Percentiles rank a stretch among this genome's conserved stretches.
These are phyloP conservation scores for Podospora australis DNA, from an alignment of 495 filamentous ascomycete species.

Conservation along the genomic window DNA sequence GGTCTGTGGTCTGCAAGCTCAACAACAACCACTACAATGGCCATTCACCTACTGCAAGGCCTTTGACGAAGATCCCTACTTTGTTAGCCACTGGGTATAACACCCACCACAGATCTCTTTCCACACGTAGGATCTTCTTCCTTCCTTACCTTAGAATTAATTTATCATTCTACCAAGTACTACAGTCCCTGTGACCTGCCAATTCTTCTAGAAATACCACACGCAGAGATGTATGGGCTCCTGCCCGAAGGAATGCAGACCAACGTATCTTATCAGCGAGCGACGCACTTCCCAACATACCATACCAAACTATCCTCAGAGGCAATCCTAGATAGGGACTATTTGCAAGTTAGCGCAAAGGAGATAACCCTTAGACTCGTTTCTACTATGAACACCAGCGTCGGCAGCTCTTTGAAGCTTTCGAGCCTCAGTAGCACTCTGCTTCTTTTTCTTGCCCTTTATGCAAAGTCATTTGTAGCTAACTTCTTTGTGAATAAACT, in stretches of 20 bases:
- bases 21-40: no score
- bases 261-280: not conserved
- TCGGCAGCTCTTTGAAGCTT: slow-evolving; percentile 8
- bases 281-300: no score
- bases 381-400: slow-evolving; percentile 2
- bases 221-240: not conserved
- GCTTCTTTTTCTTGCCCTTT: slow-evolving; percentile 7
- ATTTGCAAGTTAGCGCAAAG: not conserved
- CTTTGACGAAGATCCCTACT: no score
- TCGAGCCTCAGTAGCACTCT: slow-evolving; percentile 7
- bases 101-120: no score
- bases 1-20: no score
- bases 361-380: slow-evolving; percentile 1
- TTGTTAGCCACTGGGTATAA: no score
- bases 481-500: slow-evolving; percentile 5
- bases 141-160: no score
- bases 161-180: no score
- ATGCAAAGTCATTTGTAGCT: not conserved
- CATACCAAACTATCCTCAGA: not conserved
- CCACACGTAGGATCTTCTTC: no score
- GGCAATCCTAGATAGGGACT: not conserved
- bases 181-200: no score
- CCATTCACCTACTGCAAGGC: no score
- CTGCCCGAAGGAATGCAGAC: not conserved
- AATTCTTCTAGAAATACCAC: no score